A percentile compares a stretch with the other conserved stretches of the same genome.
Conservation (phyloP, 2,329 filamentous ascomycete species). For the Talaromyces piceae region DNA sequence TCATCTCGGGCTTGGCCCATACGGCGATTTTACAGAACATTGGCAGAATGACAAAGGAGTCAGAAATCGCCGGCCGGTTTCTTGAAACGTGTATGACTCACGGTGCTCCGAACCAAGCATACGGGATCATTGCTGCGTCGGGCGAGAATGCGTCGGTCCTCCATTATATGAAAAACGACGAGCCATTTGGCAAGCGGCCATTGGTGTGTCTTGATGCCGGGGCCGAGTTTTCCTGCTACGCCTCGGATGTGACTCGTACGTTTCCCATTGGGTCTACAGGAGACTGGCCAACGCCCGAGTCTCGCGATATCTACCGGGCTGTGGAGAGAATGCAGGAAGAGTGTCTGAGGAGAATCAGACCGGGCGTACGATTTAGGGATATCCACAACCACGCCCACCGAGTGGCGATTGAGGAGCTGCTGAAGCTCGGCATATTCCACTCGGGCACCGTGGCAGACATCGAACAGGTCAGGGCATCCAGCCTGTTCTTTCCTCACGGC, state of each 20-base stretch:
- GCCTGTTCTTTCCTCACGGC: conserved; percentile 37
- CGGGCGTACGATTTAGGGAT: conserved; percentile 71
- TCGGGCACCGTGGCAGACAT: conserved; percentile 50
- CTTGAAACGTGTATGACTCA: conserved; percentile 66
- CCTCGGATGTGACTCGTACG: conserved; percentile 70
- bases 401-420: conserved; percentile 72
- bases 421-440: conserved; percentile 63
- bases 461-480: conserved; percentile 28
- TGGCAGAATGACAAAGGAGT: conserved; percentile 63
- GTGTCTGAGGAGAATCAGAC: conserved; percentile 64
- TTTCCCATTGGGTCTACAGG: conserved; percentile 64
- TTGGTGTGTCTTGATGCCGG: conserved; percentile 82
- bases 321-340: conserved; percentile 82
- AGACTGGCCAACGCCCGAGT: conserved; percentile 54
- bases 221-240: conserved; percentile 66
- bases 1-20: conserved; percentile 61
- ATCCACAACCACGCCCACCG: conserved; percentile 73
- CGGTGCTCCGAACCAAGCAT: conserved; percentile 75
- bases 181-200: conserved; percentile 61
- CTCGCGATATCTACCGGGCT: conserved; percentile 68
- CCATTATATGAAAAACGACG: conserved; percentile 78
- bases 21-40: conserved; percentile 55
- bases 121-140: conserved; percentile 75
- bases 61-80: conserved; percentile 75
- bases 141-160: conserved; percentile 76